A percentile compares a stretch with the other conserved stretches of the same genome.
Evolutionary conservation across 176 grass and related monocot species (phyloP).

Genomic region (Aegilops bicornis): DNA sequence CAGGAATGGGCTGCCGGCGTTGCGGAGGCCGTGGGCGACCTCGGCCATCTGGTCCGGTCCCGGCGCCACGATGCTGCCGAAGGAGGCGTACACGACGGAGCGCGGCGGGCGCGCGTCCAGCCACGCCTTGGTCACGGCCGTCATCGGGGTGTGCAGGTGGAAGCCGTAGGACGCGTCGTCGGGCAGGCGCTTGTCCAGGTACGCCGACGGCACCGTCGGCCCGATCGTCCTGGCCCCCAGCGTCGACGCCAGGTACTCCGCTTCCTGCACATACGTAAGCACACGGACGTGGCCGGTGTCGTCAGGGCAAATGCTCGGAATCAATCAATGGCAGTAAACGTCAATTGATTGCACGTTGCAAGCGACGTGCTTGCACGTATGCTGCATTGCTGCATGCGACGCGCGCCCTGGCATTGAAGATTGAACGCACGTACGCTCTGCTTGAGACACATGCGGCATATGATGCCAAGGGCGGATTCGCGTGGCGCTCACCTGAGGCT

Average conservation of each 20-base stretch:
- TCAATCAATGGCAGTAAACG: background rate
- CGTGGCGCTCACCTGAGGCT: conserved; percentile 36
- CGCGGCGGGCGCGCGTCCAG: background rate
- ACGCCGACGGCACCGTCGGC: conserved; percentile 31
- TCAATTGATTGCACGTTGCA: background rate
- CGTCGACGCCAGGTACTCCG: background rate
- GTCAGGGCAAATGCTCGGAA: background rate
- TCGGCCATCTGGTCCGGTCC: conserved; percentile 33
- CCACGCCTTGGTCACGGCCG: conserved; percentile 12
- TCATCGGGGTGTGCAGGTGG: conserved; percentile 9
- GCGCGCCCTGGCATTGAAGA: background rate
- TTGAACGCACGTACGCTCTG: background rate
- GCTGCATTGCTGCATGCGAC: background rate
- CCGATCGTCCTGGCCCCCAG: conserved; percentile 29
- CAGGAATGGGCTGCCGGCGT: conserved; percentile 42
- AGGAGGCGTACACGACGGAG: conserved; percentile 56
- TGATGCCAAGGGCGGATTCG: background rate
- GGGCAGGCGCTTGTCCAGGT: conserved; percentile 22
- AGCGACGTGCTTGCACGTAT: background rate
- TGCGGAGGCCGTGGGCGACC: conserved; percentile 34
- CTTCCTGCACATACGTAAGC: conserved; percentile 26
- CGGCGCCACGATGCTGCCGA: conserved; percentile 54
- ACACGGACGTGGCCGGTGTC: background rate
- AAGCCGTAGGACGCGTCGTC: conserved; percentile 32
- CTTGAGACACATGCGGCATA: background rate